phyloP scores from a whole-genome alignment of 495 filamentous ascomycete genomes.

The Letharia columbiana region DNA sequence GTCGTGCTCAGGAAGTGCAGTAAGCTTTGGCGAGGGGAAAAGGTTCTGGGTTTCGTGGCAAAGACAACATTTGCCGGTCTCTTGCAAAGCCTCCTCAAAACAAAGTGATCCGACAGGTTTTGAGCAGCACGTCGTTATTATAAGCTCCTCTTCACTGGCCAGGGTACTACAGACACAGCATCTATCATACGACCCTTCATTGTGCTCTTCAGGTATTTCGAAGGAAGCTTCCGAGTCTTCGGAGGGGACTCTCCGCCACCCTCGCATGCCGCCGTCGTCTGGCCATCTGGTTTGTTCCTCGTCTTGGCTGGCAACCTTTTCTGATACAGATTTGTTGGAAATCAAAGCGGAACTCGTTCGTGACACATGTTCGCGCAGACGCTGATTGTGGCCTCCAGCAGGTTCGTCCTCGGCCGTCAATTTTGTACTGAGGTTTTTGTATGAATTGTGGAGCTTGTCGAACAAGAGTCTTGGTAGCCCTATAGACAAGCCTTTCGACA shows the following conservation, averaged over 20 bases:
- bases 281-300: background rate
- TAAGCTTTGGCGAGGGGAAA: too few relatives aligned
- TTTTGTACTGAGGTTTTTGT: background rate
- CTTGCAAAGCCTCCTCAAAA: too few relatives aligned
- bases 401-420: background rate
- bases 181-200: too few relatives aligned
- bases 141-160: too few relatives aligned
- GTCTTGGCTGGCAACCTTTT: background rate
- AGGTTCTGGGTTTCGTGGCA: too few relatives aligned
- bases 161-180: too few relatives aligned
- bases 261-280: background rate
- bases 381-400: background rate
- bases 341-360: background rate
- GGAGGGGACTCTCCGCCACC: background rate
- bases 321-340: background rate
- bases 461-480: background rate
- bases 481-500: background rate
- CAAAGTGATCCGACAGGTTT: too few relatives aligned
- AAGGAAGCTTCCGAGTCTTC: background rate
- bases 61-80: too few relatives aligned
- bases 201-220: background rate
- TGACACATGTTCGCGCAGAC: background rate
- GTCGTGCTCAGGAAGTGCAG: too few relatives aligned
- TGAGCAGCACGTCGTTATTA: too few relatives aligned
- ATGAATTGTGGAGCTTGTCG: background rate